Evolutionary conservation across 139 green algal genomes (phyloP), one percentile per base, ranked within the genome.

Genomic region (Closterium sp.): DNA sequence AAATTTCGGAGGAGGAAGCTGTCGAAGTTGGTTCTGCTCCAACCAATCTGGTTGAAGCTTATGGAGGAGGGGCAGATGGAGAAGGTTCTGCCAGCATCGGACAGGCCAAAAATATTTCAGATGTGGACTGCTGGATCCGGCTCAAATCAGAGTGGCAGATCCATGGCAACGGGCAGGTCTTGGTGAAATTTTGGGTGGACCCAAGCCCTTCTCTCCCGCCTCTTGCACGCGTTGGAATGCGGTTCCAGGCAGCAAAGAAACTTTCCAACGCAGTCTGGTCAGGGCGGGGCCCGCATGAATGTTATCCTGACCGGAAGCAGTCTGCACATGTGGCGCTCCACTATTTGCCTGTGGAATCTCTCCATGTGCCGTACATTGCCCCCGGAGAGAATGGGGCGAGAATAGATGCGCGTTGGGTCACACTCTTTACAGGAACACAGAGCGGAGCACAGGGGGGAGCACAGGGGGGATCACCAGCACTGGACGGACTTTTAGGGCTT

Each of bases 241-340:
- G 76, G 9, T 38, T 95, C 30, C 25, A 28, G 12, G 36, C 35
- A 28, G 30, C 88, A n/a, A 28, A 90, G 21, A 33, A 25, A 64
- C 66, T 93, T 21, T 30, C 85, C 30, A 19, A 9, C 28, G 93
- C 96, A 25, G n/a, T 85, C 12, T 99, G 96, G 96, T 96, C 96
- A 76, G 97, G 97, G 10, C 83, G 93, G 1, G 97, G 97, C 3
- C 97, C 97, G 0, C 97, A 98, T 87, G 97, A 99, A 94, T 97
- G 95, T 94, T 99, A 99, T 95, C 92, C 94, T 21, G 98, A 99
- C 92, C 94, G 98, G 34, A 96, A 97, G 92, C 87, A 86, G 0
- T 93, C 91, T 1, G 96, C 90, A n/a, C 76, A 33, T 9, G 43
- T 93, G 10, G 92, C 90, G 25, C 33, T 38, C 31, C 93, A 94